Evolutionary conservation across 768 basidiomycete species (phyloP).

Genomic region (Pisolithus orientalis): DNA sequence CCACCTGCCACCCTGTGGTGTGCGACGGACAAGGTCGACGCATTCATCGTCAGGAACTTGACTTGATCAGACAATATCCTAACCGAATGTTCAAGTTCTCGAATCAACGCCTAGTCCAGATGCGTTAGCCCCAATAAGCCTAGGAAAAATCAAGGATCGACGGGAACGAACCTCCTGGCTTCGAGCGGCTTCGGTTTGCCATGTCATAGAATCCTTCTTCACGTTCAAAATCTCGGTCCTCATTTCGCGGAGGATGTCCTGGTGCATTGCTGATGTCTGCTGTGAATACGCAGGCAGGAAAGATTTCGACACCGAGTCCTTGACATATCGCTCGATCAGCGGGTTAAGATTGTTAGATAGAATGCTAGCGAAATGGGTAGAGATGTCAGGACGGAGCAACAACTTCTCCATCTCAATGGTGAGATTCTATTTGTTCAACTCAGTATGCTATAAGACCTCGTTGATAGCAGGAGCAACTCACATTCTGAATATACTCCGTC

Average conservation of each 20-base stretch:
- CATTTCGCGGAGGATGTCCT: constrained; percentile 72
- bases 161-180: constrained; percentile 62
- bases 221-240: constrained; percentile 68
- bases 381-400: constrained; percentile 69
- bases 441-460: background rate
- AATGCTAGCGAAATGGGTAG: constrained; percentile 68
- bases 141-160: background rate
- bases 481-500: constrained; percentile 67
- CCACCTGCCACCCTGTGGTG: constrained; percentile 31
- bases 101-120: constrained; percentile 67
- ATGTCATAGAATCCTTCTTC: constrained; percentile 72
- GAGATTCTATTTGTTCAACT: constrained; percentile 44
- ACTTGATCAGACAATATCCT: constrained; percentile 74
- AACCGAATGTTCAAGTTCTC: constrained; percentile 77
- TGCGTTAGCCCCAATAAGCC: constrained; percentile 7
- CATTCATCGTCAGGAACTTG: constrained; percentile 66
- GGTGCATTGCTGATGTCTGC: constrained; percentile 70
- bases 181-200: constrained; percentile 75
- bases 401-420: constrained; percentile 77
- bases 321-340: constrained; percentile 74
- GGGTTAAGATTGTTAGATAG: constrained; percentile 69
- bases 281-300: constrained; percentile 74
- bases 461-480: constrained; percentile 21
- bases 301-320: constrained; percentile 66
- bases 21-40: constrained; percentile 24